Percentiles rank a stretch among this genome's conserved stretches.
Evolutionary conservation across 2,329 filamentous ascomycete genomes (phyloP).

Genomic region (Boeremia lycopersici): DNA sequence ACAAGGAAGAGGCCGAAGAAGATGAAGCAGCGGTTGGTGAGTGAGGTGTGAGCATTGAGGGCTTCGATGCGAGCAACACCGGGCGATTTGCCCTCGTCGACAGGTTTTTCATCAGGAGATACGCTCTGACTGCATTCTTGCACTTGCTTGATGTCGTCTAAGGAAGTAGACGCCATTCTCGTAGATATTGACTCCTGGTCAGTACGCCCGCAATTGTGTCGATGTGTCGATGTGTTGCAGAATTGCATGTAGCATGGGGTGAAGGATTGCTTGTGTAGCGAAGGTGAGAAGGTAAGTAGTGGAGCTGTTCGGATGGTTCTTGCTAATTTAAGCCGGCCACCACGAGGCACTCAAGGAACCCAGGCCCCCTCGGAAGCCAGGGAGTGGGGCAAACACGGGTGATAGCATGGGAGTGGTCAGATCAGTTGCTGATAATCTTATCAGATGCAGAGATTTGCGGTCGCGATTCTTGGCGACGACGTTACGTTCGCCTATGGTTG

Average conservation of each 20-base stretch:
- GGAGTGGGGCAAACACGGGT: constrained; percentile 3
- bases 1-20: constrained; percentile 67
- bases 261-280: not conserved
- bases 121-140: constrained; percentile 4
- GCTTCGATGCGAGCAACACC: constrained; percentile 66
- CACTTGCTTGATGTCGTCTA: constrained; percentile 6
- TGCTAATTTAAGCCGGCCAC: not conserved
- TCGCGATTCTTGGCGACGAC: not conserved
- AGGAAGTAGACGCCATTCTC: not conserved
- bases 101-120: constrained; percentile 1
- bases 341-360: constrained; percentile 6
- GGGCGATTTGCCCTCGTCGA: constrained; percentile 46
- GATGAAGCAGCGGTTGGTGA: constrained; percentile 60
- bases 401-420: constrained; percentile 9
- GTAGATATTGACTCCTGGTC: not conserved
- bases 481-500: constrained; percentile 1
- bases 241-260: not conserved
- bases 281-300: not conserved
- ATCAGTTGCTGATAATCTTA: constrained; percentile 4
- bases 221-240: not conserved
- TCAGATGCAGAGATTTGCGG: constrained; percentile 12
- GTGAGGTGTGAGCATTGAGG: constrained; percentile 59
- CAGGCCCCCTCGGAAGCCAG: constrained; percentile 3
- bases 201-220: not conserved
- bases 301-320: not conserved